A percentile compares a stretch with the other conserved stretches of the same genome.
Conservation (phyloP, 495 filamentous ascomycete genomes). For the Tuber borchii region DNA sequence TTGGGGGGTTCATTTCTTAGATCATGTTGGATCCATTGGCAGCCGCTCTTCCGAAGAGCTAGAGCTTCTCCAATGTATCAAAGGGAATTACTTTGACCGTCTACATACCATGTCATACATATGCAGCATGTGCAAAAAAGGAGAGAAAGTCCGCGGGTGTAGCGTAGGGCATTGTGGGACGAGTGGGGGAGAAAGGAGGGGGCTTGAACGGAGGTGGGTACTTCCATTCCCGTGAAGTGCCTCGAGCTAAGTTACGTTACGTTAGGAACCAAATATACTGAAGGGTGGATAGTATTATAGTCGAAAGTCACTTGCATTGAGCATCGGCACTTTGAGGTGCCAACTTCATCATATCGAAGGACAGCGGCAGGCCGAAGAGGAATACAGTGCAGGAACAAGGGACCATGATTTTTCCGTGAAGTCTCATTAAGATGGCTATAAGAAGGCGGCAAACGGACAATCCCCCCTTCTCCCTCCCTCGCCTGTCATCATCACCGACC, state of each 20-base stretch:
- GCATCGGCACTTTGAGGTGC: not conserved
- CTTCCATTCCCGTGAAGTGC: not conserved
- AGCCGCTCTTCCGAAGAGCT: conserved; percentile 10
- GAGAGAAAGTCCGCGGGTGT: conserved; percentile 10
- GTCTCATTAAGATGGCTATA: not conserved
- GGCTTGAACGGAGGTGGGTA: not conserved
- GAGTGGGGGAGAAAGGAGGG: not conserved
- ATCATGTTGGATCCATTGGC: conserved; percentile 8
- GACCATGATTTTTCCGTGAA: conserved; percentile 5
- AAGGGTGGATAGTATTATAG: conserved; percentile 1
- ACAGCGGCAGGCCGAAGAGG: not conserved
- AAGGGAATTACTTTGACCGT: conserved; percentile 6
- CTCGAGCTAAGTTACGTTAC: not conserved
- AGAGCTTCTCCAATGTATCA: not conserved
- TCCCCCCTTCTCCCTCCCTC: not conserved
- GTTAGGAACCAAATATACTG: conserved; percentile 15
- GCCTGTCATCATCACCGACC: not conserved
- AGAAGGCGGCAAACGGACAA: not conserved
- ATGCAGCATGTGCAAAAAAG: conserved; percentile 7
- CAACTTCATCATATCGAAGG: not conserved
- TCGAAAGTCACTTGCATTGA: not conserved
- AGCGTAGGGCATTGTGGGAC: conserved; percentile 4
- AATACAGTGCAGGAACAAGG: not conserved
- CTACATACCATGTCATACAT: conserved; percentile 7
- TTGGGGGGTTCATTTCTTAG: not conserved